Evolutionary conservation across 164 flowering plant species (phyloP).

Genomic region (Akebia trifoliata): DNA sequence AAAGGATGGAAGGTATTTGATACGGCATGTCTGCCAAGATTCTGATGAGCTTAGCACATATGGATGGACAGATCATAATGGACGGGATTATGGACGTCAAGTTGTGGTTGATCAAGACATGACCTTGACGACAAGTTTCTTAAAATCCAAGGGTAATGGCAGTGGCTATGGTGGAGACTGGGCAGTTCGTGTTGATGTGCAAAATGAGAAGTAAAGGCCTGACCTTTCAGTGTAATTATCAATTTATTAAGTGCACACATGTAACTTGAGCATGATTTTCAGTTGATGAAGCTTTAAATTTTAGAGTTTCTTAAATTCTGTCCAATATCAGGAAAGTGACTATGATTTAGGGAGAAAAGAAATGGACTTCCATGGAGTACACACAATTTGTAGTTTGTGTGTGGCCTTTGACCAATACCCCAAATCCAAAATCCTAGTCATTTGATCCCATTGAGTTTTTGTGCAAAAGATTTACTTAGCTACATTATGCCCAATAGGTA

Average conservation of each 20-base stretch:
- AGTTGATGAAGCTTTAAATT: not conserved
- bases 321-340: not conserved
- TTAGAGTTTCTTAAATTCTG: not conserved
- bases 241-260: conserved; percentile 3
- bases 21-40: conserved; percentile 88
- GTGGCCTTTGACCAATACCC: too few species aligned
- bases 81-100: conserved; percentile 91
- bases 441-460: too few species aligned
- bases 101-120: conserved; percentile 59
- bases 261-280: conserved; percentile 3
- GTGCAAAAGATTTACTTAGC: too few species aligned
- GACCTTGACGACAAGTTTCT: conserved; percentile 63
- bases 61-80: conserved; percentile 94
- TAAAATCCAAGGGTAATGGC: conserved; percentile 57
- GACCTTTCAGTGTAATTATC: not conserved
- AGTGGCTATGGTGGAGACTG: conserved; percentile 98
- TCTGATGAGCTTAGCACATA: conserved; percentile 78
- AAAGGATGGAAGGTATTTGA: conserved; percentile 66
- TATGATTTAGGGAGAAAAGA: not conserved
- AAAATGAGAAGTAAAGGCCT: conserved; percentile 43
- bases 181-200: conserved; percentile 68
- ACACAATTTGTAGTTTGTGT: too few species aligned
- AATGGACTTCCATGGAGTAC: not conserved
- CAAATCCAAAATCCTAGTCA: too few species aligned
- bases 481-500: too few species aligned